Conservation (phyloP, 148 eudicot species). For the Cornus florida region DNA sequence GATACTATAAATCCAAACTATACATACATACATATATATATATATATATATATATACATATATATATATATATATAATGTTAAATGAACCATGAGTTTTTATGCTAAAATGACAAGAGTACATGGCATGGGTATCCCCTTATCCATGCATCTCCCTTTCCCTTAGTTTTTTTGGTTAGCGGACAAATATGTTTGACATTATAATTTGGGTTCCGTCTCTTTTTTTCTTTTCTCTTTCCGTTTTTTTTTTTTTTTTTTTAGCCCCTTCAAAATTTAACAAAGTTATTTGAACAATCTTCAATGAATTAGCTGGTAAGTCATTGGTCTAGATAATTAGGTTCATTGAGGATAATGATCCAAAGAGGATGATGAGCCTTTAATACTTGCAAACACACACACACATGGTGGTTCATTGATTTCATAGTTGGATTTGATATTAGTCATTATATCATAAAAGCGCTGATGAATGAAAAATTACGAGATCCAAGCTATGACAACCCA, state of each 20-base stretch:
- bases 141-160: background rate
- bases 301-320: background rate
- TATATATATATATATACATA: background rate
- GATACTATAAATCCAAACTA: background rate
- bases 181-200: background rate
- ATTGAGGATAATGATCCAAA: too few relatives aligned
- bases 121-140: conserved; percentile 2
- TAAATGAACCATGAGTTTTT: background rate
- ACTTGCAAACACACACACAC: background rate
- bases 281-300: background rate
- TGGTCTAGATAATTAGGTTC: background rate
- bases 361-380: too few relatives aligned
- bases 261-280: background rate
- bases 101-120: conserved; percentile 9
- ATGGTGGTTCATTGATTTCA: background rate
- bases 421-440: too few relatives aligned
- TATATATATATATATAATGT: background rate
- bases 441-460: too few relatives aligned
- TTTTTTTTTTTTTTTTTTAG: too few relatives aligned
- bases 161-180: background rate
- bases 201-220: background rate
- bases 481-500: too few relatives aligned
- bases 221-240: too few relatives aligned
- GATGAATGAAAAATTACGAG: too few relatives aligned
- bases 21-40: background rate